Evolutionary conservation across 2,329 filamentous ascomycete genomes (phyloP), one percentile per base, ranked within the genome.

Genomic region (Aspergillus thermomutatus): DNA sequence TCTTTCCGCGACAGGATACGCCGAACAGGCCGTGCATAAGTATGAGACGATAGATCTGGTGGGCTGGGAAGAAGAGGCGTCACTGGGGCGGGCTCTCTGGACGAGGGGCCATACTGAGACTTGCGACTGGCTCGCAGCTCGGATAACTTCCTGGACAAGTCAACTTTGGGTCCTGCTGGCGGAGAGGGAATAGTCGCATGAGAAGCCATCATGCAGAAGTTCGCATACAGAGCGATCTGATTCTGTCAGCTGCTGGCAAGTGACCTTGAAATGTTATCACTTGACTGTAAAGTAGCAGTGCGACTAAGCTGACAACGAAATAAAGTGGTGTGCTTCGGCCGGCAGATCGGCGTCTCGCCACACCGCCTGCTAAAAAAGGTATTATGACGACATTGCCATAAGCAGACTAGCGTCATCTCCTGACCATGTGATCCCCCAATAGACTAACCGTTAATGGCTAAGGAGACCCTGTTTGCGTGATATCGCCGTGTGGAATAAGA

Each of bases 1-100:
- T 99, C 94, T 50, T 83, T 79, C 2, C 80, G 80, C 3, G 92
- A 93, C 11, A 99, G 78, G 52, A 99, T 97, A 8, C 92, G 85
- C 58, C 92, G 84, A 11, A 81, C 83, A 0, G 94, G 94, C 5
- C 78, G 78, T 56, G 80, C 78, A 78, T 90, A 95, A 5, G 74
- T 76, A 69, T 87, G 79, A 48, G 77, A 80, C 52, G 82, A 80
- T 43, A 82, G 79, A 59, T 86, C 82, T 57, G 88, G 87, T 19
- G 88, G 87, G 49, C 85, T 73, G 34, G 91, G 86, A 8, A 97
- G 82, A 41, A 81, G 71, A 49, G 92, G 92, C 27, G 92, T 96
- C 64, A 83, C 80, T 58, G 92, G 92, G 48, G 89, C 80, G 60
- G 91, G 88, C 23, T 79, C 75, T 60, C 70, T 66, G 45, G 66